Conservation (phyloP, 805 yeast genomes). For the Metschnikowia drakensbergensis region DNA sequence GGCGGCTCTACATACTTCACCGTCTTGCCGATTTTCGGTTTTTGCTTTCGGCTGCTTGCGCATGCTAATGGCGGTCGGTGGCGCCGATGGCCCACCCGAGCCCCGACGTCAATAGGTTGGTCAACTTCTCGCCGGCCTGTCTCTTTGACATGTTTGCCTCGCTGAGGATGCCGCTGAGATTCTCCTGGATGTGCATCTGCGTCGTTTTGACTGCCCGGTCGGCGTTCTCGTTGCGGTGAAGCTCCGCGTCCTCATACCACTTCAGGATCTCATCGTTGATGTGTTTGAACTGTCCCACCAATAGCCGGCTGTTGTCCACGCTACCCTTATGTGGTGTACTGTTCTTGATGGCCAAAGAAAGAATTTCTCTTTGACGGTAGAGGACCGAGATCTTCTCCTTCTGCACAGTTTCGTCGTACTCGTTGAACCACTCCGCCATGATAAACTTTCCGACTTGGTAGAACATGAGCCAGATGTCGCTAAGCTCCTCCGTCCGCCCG, state of each 20-base stretch:
- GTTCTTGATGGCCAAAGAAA: slow-evolving; percentile 48
- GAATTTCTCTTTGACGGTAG: slow-evolving; percentile 49
- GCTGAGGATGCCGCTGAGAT: slow-evolving; percentile 24
- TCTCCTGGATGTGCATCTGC: slow-evolving; percentile 19
- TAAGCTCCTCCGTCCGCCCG: slow-evolving; percentile 15
- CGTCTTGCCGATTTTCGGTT: too few relatives aligned
- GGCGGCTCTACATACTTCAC: too few relatives aligned
- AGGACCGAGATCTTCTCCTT: slow-evolving; percentile 24
- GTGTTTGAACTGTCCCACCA: slow-evolving; percentile 62
- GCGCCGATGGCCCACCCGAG: slow-evolving; percentile 67
- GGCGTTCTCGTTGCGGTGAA: slow-evolving; percentile 13
- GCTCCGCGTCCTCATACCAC: slow-evolving; percentile 15
- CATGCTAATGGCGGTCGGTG: neutral
- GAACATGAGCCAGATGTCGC: slow-evolving; percentile 62
- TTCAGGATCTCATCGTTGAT: slow-evolving; percentile 37
- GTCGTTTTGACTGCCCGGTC: slow-evolving; percentile 13
- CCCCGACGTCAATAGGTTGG: slow-evolving; percentile 50
- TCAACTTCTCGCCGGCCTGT: slow-evolving; percentile 44
- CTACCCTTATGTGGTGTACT: slow-evolving; percentile 38
- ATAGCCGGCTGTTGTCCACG: slow-evolving; percentile 48
- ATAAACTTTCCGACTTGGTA: slow-evolving; percentile 65
- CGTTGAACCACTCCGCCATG: slow-evolving; percentile 21
- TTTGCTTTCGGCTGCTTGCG: neutral
- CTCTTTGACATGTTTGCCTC: slow-evolving; percentile 27
- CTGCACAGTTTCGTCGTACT: slow-evolving; percentile 15